phyloP scores from a whole-genome alignment of 108 stramenopile species.

The Ochromonas danica region DNA sequence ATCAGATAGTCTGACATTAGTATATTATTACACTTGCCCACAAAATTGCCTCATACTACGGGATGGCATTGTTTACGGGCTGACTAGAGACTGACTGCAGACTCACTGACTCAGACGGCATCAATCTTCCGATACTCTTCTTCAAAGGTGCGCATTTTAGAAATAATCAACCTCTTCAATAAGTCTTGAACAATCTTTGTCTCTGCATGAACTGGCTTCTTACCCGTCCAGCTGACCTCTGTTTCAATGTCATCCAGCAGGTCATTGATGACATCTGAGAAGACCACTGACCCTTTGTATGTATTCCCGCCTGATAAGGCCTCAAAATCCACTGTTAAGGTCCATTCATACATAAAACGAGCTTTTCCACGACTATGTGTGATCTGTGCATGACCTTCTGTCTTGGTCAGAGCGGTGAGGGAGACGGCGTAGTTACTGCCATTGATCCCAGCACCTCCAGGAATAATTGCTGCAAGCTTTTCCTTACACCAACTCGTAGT shows the following conservation, averaged over 20 bases:
- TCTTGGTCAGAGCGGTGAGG: neutral
- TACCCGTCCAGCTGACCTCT: neutral
- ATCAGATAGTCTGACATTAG: too few relatives aligned
- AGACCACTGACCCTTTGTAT: neutral
- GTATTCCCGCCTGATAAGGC: neutral
- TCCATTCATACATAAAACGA: neutral
- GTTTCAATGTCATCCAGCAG: neutral
- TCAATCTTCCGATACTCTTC: neutral
- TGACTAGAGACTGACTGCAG: too few relatives aligned
- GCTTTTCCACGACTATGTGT: constrained; percentile 1
- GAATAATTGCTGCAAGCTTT: neutral
- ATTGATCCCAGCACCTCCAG: neutral
- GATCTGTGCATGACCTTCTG: neutral
- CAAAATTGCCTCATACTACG: too few relatives aligned
- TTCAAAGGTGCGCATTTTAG: neutral
- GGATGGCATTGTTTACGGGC: too few relatives aligned
- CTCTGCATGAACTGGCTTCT: neutral
- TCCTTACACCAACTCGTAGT: neutral
- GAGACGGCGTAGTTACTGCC: neutral
- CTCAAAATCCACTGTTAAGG: too few relatives aligned
- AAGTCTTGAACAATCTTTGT: neutral
- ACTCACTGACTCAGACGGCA: too few relatives aligned
- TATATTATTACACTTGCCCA: too few relatives aligned
- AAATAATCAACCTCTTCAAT: neutral
- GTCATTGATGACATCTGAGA: neutral